Conservation (phyloP, 768 basidiomycete species). For the Lactifluus pinguis region DNA sequence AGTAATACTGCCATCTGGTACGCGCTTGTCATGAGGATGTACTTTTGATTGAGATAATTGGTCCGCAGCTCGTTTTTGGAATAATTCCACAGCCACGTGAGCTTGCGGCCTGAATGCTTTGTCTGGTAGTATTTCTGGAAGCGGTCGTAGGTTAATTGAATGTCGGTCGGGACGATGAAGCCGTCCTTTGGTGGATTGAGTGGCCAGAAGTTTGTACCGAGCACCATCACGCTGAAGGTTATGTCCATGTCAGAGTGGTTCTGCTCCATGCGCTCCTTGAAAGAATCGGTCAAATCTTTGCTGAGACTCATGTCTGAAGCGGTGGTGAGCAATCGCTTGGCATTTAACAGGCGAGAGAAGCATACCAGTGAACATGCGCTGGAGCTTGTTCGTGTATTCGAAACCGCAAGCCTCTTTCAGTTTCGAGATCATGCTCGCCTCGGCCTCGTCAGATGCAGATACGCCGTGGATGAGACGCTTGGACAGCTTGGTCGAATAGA, state of each 20-base stretch:
- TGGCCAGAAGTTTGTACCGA: slow-evolving; percentile 96
- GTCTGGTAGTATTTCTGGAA: slow-evolving; percentile 91
- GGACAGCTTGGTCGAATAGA: slow-evolving; percentile 90
- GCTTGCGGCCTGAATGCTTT: slow-evolving; percentile 89
- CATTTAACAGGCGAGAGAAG: neutral
- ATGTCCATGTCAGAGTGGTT: slow-evolving; percentile 82
- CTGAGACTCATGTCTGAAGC: slow-evolving; percentile 81
- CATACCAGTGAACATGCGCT: slow-evolving; percentile 92
- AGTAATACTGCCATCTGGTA: slow-evolving; percentile 93
- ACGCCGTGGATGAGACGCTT: slow-evolving; percentile 86
- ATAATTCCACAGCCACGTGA: slow-evolving; percentile 98
- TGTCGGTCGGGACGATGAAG: slow-evolving; percentile 82
- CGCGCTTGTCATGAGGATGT: slow-evolving; percentile 90
- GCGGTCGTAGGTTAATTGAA: slow-evolving; percentile 78
- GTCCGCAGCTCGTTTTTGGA: slow-evolving; percentile 94
- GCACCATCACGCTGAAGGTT: slow-evolving; percentile 87
- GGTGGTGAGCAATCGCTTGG: neutral
- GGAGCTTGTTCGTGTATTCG: slow-evolving; percentile 93
- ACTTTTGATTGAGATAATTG: slow-evolving; percentile 89
- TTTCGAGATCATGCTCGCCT: slow-evolving; percentile 97
- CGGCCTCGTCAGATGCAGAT: slow-evolving; percentile 92
- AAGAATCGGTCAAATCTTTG: slow-evolving; percentile 91
- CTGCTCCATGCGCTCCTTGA: slow-evolving; percentile 88
- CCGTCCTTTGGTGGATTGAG: slow-evolving; percentile 75
- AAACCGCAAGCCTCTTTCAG: slow-evolving; percentile 94